Evolutionary conservation across 2,329 filamentous ascomycete genomes (phyloP), one percentile per base, ranked within the genome.

Genomic region (Chaetomium sp.): DNA sequence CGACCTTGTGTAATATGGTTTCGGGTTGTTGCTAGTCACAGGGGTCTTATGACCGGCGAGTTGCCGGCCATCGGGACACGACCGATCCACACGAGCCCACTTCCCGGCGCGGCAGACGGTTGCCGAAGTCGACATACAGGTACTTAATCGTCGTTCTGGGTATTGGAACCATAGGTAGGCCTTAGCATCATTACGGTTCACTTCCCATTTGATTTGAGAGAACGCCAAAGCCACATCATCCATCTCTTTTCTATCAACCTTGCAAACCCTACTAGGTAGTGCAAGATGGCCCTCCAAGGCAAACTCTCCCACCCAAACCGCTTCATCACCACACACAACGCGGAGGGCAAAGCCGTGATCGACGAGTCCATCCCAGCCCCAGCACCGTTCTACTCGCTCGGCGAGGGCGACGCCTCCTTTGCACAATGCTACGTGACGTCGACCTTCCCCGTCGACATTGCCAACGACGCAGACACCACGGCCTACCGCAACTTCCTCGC

Each of bases 251-350:
- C 10, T 3, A 42, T 5, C 35, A 19, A 19, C 13, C 35, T 5
- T 13, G 27, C 13, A 13, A 42, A 42, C 38, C 16, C 5, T n/a
- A 38, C 1, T 4, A 31, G 29, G 4, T 38, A 16, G 10, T 12
- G 4, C 31, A 42, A 42, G 16, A 57, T 57, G 60, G 54, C 60
- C 8, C 54, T 53, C 45, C 23, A 62, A 62, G 53, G 53, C 25
- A 62, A 56, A 13, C 51, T 62, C 25, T 23, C 35, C 38, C 12
- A 19, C 38, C 51, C 51, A 13, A 62, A 62, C 54, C 54, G 60
- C 45, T 62, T 51, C 54, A 62, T 57, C 45, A 62, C 60, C 8
- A 62, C 60, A 1, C 60, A 62, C 60, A 47, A 62, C 19, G 23
- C 19, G 1, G 4, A 23, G 1, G 54, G 54, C 29, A 57, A 57